Evolutionary conservation across 2,329 filamentous ascomycete genomes (phyloP), one percentile per base, ranked within the genome.

Genomic region (Tricladium varicosporioides): DNA sequence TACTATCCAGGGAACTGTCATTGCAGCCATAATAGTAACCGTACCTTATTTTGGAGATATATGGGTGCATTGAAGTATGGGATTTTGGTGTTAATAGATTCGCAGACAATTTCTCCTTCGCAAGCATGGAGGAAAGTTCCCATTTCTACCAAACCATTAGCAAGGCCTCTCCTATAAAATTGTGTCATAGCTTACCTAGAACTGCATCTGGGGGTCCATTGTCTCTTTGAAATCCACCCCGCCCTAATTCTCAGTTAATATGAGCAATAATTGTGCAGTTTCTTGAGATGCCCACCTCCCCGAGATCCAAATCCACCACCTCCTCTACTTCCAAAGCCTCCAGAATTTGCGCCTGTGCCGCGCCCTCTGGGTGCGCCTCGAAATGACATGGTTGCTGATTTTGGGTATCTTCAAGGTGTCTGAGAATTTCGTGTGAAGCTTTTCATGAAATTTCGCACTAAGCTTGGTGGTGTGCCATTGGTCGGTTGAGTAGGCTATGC

Each of bases 21-120:
- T 9, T 50, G 2, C 48, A 9, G 36, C n/a, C 5, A n/a, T 27
- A 18, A n/a, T 43, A 43, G 8, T 15, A 54, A 15, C 40, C 73
- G 62, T 71, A 88, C 89, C 83, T 97, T 99, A 82, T 97, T 99
- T 83, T 97, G 93, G 70, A 97, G 88, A 79, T 94, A 99, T 75
- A 99, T 96, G 66, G 92, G 92, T 60, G 94, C 94, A 80, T 97
- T 97, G 87, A 99, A 99, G 80, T 96, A 96, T 61, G 94, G 94
- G 63, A 99, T 88, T 79, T 97, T 97, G 69, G 88, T 80, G 81
- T 97, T 97, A 76, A 89, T 88, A 66, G 90, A 95, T 76, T 92
- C 87, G 88, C 93, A 97, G 67, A 99, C 88, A 83, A 99, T 94
- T 77, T 99, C 94, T 74, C 93, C 93, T 77, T 99, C 94, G 78